Conservation (phyloP, 225 moss, liverwort and hornwort species). For the Bryoerythrophyllum caledonicum region DNA sequence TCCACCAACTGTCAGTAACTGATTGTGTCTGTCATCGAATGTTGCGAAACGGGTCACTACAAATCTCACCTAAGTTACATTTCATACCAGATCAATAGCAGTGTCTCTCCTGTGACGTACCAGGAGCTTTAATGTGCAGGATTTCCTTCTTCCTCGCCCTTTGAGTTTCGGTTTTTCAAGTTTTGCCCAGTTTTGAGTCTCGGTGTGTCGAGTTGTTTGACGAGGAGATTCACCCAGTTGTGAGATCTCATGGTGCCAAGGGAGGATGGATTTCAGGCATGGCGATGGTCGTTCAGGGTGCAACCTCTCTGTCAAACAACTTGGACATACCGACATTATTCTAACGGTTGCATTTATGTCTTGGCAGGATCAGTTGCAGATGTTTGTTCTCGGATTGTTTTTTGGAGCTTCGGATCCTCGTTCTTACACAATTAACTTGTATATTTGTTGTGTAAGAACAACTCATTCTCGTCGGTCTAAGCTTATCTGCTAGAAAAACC, state of each 20-base stretch:
- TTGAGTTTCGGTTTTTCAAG: neutral
- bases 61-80: neutral
- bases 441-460: no score
- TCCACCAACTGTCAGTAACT: neutral
- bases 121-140: neutral
- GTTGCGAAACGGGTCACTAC: neutral
- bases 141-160: neutral
- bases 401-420: neutral
- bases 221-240: conserved; percentile 22
- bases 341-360: neutral
- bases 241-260: neutral
- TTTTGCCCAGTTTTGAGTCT: neutral
- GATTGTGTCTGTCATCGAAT: neutral
- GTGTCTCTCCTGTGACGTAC: neutral
- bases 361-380: neutral
- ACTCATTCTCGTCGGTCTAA: no score
- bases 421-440: no score
- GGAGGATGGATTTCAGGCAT: neutral
- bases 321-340: conserved; percentile 40
- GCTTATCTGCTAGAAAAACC: no score
- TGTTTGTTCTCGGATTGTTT: neutral
- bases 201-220: conserved; percentile 37
- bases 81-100: neutral
- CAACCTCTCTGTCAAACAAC: conserved; percentile 42
- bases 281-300: conserved; percentile 5